phyloP scores from a whole-genome alignment of 2,329 filamentous ascomycete species.

The Scedosporium minutisporum region DNA sequence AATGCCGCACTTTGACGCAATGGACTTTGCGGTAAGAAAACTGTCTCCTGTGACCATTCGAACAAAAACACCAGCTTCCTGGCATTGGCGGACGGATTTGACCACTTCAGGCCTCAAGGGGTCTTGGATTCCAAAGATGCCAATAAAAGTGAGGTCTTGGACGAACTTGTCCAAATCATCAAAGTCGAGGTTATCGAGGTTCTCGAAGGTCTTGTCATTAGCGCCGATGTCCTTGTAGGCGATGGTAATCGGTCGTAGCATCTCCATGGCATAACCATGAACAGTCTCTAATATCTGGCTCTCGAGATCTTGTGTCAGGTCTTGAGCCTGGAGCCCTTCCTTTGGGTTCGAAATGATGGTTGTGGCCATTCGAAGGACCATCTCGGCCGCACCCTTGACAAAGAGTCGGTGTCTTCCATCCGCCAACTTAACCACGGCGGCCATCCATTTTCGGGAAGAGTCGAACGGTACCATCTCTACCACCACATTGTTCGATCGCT shows the following conservation, averaged over 20 bases:
- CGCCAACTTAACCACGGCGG: constrained; percentile 37
- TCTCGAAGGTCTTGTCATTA: constrained; percentile 22
- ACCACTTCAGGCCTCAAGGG: constrained; percentile 54
- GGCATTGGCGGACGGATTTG: constrained; percentile 52
- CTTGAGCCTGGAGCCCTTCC: constrained; percentile 16
- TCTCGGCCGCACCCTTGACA: constrained; percentile 49
- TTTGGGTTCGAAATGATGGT: constrained; percentile 35
- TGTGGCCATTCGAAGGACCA: constrained; percentile 36
- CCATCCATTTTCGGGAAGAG: constrained; percentile 47
- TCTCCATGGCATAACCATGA: constrained; percentile 51
- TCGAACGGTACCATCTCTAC: constrained; percentile 44
- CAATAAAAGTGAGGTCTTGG: constrained; percentile 28
- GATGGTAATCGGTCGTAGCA: constrained; percentile 56
- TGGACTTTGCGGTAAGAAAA: constrained; percentile 32
- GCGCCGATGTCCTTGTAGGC: constrained; percentile 56
- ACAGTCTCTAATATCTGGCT: constrained; percentile 23
- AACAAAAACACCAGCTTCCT: constrained; percentile 55
- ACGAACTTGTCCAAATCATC: constrained; percentile 6
- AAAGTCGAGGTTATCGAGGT: constrained; percentile 15
- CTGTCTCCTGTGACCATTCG: constrained; percentile 51
- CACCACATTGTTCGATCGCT: constrained; percentile 34
- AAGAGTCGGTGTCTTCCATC: constrained; percentile 38
- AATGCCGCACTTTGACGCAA: constrained; percentile 44
- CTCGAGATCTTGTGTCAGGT: constrained; percentile 22
- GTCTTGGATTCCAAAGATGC: constrained; percentile 55